phyloP scores from a whole-genome alignment of 163 green algal genomes.

The Scenedesmus sp. region DNA sequence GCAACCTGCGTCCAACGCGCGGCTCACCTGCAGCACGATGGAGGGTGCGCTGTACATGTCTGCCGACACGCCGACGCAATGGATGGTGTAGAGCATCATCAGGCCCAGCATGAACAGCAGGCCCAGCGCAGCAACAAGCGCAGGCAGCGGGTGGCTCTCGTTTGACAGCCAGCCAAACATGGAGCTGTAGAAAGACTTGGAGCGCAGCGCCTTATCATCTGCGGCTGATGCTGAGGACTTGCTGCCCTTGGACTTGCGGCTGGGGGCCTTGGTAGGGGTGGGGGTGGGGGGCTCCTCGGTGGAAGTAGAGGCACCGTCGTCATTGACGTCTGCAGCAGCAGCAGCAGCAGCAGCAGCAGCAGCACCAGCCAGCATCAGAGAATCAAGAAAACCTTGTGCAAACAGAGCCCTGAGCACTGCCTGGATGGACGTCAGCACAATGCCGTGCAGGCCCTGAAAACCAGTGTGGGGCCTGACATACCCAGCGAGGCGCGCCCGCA shows the following conservation, averaged over 20 bases:
- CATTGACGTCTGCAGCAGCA: neutral
- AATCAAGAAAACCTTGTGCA: too few species aligned
- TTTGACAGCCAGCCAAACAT: conserved; percentile 18
- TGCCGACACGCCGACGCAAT: conserved; percentile 65
- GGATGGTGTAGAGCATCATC: conserved; percentile 53
- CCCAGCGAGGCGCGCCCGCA: too few species aligned
- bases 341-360: neutral
- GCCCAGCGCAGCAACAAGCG: conserved; percentile 31
- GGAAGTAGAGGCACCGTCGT: neutral
- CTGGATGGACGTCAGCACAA: too few species aligned
- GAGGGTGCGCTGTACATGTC: conserved; percentile 97
- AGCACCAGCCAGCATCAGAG: neutral
- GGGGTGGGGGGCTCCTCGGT: neutral
- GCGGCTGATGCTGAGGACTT: neutral
- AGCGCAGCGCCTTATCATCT: neutral
- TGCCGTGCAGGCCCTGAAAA: too few species aligned
- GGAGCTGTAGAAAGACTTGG: neutral
- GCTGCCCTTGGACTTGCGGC: conserved; percentile 6
- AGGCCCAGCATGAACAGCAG: conserved; percentile 47
- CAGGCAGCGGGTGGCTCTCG: conserved; percentile 32
- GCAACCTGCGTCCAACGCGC: neutral
- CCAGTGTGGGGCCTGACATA: too few species aligned
- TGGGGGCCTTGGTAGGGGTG: neutral
- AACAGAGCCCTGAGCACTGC: too few species aligned
- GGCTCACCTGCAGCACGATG: conserved; percentile 83